Percentiles rank a stretch among this genome's conserved stretches.
Evolutionary conservation across 2,329 filamentous ascomycete genomes (phyloP).

Genomic region (Fusarium succisae): DNA sequence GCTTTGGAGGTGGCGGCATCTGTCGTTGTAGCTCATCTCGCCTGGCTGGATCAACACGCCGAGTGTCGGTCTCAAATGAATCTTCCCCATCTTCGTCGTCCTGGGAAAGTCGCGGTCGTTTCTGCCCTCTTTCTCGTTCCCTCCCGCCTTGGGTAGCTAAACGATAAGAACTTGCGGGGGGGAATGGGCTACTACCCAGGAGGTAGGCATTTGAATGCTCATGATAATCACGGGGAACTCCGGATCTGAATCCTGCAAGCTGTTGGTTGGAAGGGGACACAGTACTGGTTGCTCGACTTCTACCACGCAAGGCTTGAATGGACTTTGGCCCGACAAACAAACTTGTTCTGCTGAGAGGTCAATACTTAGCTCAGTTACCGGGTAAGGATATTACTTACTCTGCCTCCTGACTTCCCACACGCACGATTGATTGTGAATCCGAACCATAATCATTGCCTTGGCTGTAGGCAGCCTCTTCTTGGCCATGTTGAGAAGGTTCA

Average conservation of each 20-base stretch:
- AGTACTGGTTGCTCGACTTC: background rate
- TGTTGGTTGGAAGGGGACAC: constrained; percentile 37
- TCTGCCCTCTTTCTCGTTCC: background rate
- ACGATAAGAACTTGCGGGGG: constrained; percentile 12
- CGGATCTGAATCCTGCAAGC: constrained; percentile 12
- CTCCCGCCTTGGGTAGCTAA: background rate
- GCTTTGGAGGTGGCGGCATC: constrained; percentile 26
- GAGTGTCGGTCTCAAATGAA: constrained; percentile 44
- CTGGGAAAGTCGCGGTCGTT: background rate
- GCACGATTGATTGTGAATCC: constrained; percentile 41
- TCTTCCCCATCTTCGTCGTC: constrained; percentile 40
- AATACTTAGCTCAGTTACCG: background rate
- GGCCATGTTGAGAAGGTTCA: background rate
- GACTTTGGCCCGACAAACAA: constrained; percentile 34
- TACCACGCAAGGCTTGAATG: constrained; percentile 27
- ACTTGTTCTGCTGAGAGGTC: constrained; percentile 25
- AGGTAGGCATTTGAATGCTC: constrained; percentile 34
- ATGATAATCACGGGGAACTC: constrained; percentile 35
- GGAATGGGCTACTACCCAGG: constrained; percentile 15
- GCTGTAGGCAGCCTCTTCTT: constrained; percentile 25
- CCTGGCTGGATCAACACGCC: constrained; percentile 36
- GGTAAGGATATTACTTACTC: constrained; percentile 15
- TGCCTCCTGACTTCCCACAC: constrained; percentile 19
- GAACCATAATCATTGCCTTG: constrained; percentile 31
- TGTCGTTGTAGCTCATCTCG: constrained; percentile 30